phyloP scores from a whole-genome alignment of 202 grass and related monocot species.

The Miscanthus sacchariflorus region DNA sequence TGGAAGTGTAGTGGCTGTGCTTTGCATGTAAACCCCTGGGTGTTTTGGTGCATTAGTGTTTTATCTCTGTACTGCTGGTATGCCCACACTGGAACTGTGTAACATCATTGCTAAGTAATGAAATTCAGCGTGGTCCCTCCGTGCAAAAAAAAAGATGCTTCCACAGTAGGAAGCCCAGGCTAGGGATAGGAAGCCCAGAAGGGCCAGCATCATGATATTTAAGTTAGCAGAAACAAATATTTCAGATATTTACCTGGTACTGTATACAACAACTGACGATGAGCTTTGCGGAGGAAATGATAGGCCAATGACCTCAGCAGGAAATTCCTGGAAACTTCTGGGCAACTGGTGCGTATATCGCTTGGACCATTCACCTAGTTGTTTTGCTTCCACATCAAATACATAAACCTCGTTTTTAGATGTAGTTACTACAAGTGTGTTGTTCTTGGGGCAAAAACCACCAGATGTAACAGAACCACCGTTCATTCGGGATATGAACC shows the following conservation, averaged over 20 bases:
- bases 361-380: slow-evolving; percentile 92
- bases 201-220: neutral
- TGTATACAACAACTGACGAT: slow-evolving; percentile 79
- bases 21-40: neutral
- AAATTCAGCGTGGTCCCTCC: neutral
- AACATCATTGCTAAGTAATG: neutral
- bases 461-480: slow-evolving; percentile 86
- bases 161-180: neutral
- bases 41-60: neutral
- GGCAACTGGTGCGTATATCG: slow-evolving; percentile 66
- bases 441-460: slow-evolving; percentile 92
- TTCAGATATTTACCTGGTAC: slow-evolving; percentile 71
- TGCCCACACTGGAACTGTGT: neutral
- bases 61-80: neutral
- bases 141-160: neutral
- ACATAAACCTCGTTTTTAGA: slow-evolving; percentile 90
- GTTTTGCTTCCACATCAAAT: slow-evolving; percentile 97
- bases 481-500: slow-evolving; percentile 94
- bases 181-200: neutral
- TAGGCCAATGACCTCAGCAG: slow-evolving; percentile 91
- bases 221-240: slow-evolving; percentile 11
- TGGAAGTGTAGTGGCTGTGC: neutral
- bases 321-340: slow-evolving; percentile 95
- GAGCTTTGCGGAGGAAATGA: slow-evolving; percentile 72
- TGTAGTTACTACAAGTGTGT: slow-evolving; percentile 82